These are phyloP conservation scores for Colletotrichum spaethianum DNA, from an alignment of 2,329 filamentous ascomycete genomes.

Conservation along the genomic window DNA sequence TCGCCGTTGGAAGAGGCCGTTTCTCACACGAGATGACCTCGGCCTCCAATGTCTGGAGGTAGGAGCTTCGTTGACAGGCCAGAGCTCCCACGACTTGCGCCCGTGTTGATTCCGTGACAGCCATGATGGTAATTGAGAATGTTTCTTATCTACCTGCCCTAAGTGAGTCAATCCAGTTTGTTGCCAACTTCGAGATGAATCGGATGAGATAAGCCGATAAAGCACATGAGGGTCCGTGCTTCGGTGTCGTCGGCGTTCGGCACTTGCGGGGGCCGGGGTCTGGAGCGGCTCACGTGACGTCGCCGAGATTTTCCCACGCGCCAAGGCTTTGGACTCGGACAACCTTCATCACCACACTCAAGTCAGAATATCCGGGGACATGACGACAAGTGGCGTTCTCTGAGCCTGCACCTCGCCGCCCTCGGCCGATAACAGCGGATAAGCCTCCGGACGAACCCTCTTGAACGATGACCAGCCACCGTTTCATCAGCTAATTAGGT, in stretches of 20 bases:
- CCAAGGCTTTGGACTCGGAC: background rate
- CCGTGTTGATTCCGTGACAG: slow-evolving; percentile 25
- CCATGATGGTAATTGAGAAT: background rate
- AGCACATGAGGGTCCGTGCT: background rate
- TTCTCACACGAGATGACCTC: slow-evolving; percentile 49
- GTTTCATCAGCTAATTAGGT: background rate
- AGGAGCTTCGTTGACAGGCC: slow-evolving; percentile 48
- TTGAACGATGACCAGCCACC: no score
- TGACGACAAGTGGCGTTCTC: background rate
- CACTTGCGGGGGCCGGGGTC: no score
- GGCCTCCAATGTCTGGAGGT: slow-evolving; percentile 45
- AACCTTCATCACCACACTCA: background rate
- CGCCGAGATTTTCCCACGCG: background rate
- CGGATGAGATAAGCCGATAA: slow-evolving; percentile 14
- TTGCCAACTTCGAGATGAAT: background rate
- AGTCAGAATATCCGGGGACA: background rate
- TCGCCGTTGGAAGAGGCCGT: slow-evolving; percentile 32
- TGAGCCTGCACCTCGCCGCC: background rate
- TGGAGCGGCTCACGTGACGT: background rate
- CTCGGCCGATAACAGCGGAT: background rate
- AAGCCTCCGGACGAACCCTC: background rate
- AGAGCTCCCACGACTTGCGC: slow-evolving; percentile 46
- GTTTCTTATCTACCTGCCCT: background rate
- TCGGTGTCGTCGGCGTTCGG: background rate
- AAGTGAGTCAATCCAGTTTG: slow-evolving; percentile 2